Evolutionary conservation across 2,329 filamentous ascomycete genomes (phyloP), one percentile per base, ranked within the genome.

Genomic region (Cordyceps militaris): DNA sequence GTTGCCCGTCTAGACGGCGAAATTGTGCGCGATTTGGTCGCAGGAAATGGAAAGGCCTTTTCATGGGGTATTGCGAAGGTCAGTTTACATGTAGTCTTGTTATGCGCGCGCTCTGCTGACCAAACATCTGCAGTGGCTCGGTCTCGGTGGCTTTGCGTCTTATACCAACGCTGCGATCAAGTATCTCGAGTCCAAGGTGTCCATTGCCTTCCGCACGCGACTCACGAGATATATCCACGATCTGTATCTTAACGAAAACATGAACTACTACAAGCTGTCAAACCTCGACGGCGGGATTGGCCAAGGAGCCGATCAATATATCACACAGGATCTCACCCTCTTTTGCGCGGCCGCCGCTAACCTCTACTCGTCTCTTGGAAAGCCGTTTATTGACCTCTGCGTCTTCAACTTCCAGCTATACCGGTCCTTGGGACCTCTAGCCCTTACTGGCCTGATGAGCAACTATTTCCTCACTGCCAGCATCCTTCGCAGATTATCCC

Each of bases 91-190:
- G 2, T 3, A 40, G 9, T 14, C 10, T 16, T 14, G 11, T 13
- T 16, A 5, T 21, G 9, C 9, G 5, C 6, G 11, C n/a, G 23
- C 19, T 36, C 7, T 5, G 1, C 30, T 60, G 40, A 61, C 48
- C 40, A 30, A 34, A 21, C 54, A 9, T 16, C 14, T 44, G 51
- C 53, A 84, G 79, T 99, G 94, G 94, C 91, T 92, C 63, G 91
- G 93, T 3, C 86, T 99, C 36, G 94, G 94, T 43, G 90, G 89
- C 2, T 86, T 97, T 62, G 93, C 92, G 9, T 96, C 93, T 0
- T 99, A 99, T 69, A 97, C 93, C 52, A 99, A 99, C 71, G 91
- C 93, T 56, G 97, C 95, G 88, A 99, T 99, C 79, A 97, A 97
- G 73, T 99, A 89, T 74, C 81, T 99, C 61, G 93, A 99, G 73